phyloP scores from a whole-genome alignment of 768 basidiomycete species.

The Udeniomyces megalosporus region DNA sequence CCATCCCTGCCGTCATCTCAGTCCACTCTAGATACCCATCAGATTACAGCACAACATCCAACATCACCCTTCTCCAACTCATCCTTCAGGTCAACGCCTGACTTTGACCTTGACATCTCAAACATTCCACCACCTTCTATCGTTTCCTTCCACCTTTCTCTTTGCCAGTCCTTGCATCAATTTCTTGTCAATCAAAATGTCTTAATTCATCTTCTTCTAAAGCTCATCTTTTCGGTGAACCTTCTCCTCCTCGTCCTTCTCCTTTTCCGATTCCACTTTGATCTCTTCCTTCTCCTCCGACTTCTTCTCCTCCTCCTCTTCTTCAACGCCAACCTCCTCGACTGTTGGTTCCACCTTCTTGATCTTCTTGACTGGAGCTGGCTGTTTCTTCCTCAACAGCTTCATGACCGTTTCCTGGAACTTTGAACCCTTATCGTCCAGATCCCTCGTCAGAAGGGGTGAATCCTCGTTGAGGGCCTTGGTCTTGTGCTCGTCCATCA shows the following conservation, averaged over 20 bases:
- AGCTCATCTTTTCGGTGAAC: slow-evolving; percentile 1
- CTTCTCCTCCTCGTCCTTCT: not conserved
- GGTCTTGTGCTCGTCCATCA: slow-evolving; percentile 65
- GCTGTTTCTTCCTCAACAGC: slow-evolving; percentile 19
- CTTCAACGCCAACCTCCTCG: slow-evolving; percentile 9
- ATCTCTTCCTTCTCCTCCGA: not conserved
- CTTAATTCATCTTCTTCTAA: not conserved
- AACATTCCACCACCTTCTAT: no score
- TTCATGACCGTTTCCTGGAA: slow-evolving; percentile 46
- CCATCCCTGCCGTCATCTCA: no score
- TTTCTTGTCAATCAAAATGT: no score
- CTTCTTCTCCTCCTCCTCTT: not conserved
- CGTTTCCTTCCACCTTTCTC: no score
- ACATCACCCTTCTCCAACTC: not conserved
- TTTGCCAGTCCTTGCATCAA: no score
- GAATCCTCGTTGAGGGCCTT: slow-evolving; percentile 64
- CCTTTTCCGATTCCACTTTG: not conserved
- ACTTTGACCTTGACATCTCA: not conserved
- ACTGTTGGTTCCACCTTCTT: slow-evolving; percentile 17
- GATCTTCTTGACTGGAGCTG: slow-evolving; percentile 10
- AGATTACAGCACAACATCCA: no score
- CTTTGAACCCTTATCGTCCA: slow-evolving; percentile 65
- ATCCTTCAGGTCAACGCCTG: not conserved
- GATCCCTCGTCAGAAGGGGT: slow-evolving; percentile 66
- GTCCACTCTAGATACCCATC: no score